phyloP scores from a whole-genome alignment of 1,284 basidiomycete species.

The Takashimella koratensis region DNA sequence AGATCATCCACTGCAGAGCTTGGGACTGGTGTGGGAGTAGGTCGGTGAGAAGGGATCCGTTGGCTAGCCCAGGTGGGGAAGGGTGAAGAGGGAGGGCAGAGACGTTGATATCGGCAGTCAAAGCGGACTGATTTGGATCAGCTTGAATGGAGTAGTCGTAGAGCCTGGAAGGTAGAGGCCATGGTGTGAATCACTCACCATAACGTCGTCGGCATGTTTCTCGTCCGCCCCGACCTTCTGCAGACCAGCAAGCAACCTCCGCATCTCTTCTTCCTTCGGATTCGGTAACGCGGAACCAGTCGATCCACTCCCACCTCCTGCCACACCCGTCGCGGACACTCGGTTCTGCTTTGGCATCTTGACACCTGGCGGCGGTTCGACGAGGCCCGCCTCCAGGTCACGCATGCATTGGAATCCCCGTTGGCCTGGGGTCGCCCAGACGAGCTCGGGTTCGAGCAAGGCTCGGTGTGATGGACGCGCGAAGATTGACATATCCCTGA shows the following conservation, averaged over 20 bases:
- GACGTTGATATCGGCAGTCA: constrained; percentile 39
- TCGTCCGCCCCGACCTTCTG: constrained; percentile 71
- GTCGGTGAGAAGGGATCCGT: constrained; percentile 64
- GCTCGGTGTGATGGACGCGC: constrained; percentile 56
- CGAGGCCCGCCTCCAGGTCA: constrained; percentile 5
- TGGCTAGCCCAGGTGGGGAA: constrained; percentile 63
- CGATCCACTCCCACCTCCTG: constrained; percentile 8
- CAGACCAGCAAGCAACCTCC: constrained; percentile 60
- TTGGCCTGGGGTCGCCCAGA: constrained; percentile 69
- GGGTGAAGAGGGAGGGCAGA: constrained; percentile 43
- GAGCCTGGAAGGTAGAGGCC: neutral
- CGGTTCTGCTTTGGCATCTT: constrained; percentile 9
- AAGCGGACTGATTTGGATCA: constrained; percentile 38
- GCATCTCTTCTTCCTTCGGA: constrained; percentile 58
- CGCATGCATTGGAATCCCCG: constrained; percentile 51
- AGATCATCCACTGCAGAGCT: constrained; percentile 62
- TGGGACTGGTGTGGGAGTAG: constrained; percentile 67
- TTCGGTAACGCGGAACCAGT: constrained; percentile 13
- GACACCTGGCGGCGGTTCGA: constrained; percentile 4
- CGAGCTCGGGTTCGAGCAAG: constrained; percentile 61
- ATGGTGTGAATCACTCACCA: constrained; percentile 42
- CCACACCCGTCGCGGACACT: constrained; percentile 7
- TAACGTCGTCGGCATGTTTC: constrained; percentile 58
- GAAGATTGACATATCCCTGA: constrained; percentile 60
- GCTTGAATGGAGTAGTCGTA: neutral